Evolutionary conservation across 805 yeast genomes (phyloP), one percentile per base, ranked within the genome.

Genomic region (Saccharomycopsis malanga): DNA sequence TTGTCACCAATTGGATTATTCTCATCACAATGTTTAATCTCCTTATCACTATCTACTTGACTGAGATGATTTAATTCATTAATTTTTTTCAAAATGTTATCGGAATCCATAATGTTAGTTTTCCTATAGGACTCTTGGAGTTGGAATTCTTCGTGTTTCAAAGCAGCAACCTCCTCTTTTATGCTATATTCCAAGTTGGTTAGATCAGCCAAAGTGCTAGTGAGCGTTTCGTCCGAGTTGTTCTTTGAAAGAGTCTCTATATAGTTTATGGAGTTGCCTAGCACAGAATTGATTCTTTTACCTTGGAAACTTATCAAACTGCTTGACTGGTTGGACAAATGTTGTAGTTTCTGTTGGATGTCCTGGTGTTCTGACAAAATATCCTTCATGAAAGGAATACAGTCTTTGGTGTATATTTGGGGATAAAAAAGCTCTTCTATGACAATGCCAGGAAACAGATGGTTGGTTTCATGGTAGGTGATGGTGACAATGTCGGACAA

Each of bases 401-500:
- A 49, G 25, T 41, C 24, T 15, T 40, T 41, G n/a, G 46, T 34
- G 18, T 41, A 49, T 25, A 49, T 45, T 24, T 49, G 53, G 14
- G 53, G 53, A 29, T 46, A 49, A 24, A 49, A 49, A 20, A 23
- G 23, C 25, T 48, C 52, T 3, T 39, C 48, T 12, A 48, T 9
- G 5, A 12, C 14, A 22, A 48, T 12, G 5, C 41, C 45, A 14
- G 18, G 22, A 24, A 17, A 30, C 9, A 15, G 7, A 20, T 29
- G 21, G 20, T 17, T 21, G 12, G 17, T 24, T 12, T 27, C 39
- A 6, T 18, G 42, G 30, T 36, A 39, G 4, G 43, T 10, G 7
- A 48, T 27, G 7, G 52, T 48, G 25, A 48, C 12, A n/a, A 48
- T 40, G 29, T 40, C 45, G 12, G 42, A 22, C 14, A 48, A 34